Base-by-base conservation (phyloP, 768 basidiomycete species). In the Mycena filopes region DNA sequence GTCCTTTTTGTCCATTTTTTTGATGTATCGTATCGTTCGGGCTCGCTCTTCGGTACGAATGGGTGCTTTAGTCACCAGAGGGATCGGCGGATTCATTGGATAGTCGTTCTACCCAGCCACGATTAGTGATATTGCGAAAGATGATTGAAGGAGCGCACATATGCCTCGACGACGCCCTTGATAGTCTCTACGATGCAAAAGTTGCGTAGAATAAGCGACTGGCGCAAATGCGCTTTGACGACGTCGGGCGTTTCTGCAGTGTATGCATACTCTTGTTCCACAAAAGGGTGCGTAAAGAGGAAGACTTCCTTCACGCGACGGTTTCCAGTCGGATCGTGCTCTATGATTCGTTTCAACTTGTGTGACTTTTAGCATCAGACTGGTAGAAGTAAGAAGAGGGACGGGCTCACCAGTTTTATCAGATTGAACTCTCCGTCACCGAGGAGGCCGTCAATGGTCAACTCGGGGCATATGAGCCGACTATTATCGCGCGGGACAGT, bases 351-450 rank as follows among this genome's bases (percentile, higher is more conserved):
- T 21, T 53, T 61, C 4, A 61, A n/a, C 60, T 54, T 36, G 33
- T 21, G 4, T 6, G 12, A 38, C 7, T 23, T 8, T 8, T 2
- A n/a, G 36, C 6, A 36, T 23, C 36, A 11, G n/a, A 20, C 23
- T 33, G 8, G 6, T 21, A 6, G 4, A 11, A 20, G 12, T 10
- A 33, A n/a, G n/a, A n/a, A n/a, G n/a, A n/a, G n/a, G n/a, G n/a
- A n/a, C n/a, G n/a, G n/a, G 45, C 60, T 4, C 11, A 56, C 65
- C 46, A 66, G 7, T 26, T 41, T 46, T 13, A 66, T 56, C 0
- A 66, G 20, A 38, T 50, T 66, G 38, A 54, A 66, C 25, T 66
- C 65, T 0, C 65, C 59, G 16, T 54, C 45, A 15, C 65, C 53
- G 28, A 50, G 21, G 16, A 65, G 64, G 38, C 54, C 26, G 10